Base-by-base conservation (phyloP, 116 monocot genomes). In the Posidonia oceanica region DNA sequence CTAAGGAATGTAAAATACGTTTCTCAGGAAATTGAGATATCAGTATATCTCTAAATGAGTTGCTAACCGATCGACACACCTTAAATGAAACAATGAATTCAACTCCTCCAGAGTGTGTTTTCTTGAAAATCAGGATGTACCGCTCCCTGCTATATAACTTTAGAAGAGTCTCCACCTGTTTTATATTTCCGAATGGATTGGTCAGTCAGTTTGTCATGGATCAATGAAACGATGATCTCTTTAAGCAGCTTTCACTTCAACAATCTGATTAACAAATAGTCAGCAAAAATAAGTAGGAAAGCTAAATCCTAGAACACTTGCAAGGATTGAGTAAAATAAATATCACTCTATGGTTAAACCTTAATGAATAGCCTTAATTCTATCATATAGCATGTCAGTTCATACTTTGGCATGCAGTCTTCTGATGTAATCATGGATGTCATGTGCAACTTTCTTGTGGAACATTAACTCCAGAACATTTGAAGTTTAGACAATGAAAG, bases 21-120 rank as follows among this genome's bases (percentile, higher is more conserved):
- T 29, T 29, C 29, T 29, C 21, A 14, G 22, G 36, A 62, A 22
- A 62, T 18, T 7, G 22, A 69, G 21, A 54, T 16, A 54, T n/a
- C 8, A 17, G 14, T 12, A 52, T 18, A 4, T 37, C 62, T 1
- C 39, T 38, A 16, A 73, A 17, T 48, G 23, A 54, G 36, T 20
- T 29, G 17, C 14, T n/a, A 17, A 2, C 63, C 39, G 36, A 22
- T 64, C 39, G 16, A 64, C 52, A 40, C 51, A 86, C 89, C 80
- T 90, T 90, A 73, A 83, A 90, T 54, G 81, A 79, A 36, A 90
- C 76, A 17, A 68, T 71, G 70, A 83, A 79, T 65, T 73, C 39
- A 13, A 64, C 69, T 14, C 44, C 44, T 59, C 68, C 66, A 22
- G 70, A 20, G 62, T 21, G 59, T 23, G 15, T 60, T 20, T 72